These are phyloP conservation scores for Pseudocercospora crystallina DNA, from an alignment of 2,329 filamentous ascomycete genomes.

Conservation along the genomic window DNA sequence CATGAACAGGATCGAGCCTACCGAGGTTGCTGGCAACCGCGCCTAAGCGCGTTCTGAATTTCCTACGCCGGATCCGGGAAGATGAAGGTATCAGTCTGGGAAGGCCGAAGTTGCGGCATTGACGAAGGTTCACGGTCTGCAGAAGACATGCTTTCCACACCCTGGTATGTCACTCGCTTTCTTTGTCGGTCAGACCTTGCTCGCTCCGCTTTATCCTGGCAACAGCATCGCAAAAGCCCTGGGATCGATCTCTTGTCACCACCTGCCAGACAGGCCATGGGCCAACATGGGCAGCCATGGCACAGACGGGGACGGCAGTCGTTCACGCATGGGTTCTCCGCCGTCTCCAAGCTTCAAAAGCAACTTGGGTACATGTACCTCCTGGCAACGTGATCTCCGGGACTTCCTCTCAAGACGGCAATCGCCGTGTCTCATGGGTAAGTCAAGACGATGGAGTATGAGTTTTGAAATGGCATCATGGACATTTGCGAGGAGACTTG, in stretches of 20 bases:
- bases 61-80: no score
- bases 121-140: neutral
- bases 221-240: conserved; percentile 9
- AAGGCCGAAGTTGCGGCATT: conserved; percentile 14
- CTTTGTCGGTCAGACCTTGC: neutral
- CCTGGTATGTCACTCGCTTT: neutral
- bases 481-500: no score
- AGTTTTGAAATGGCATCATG: no score
- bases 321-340: conserved; percentile 19
- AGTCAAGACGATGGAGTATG: no score
- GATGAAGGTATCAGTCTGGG: no score
- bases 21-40: no score
- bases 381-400: no score
- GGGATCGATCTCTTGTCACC: conserved; percentile 9
- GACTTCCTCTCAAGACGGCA: no score
- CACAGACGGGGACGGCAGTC: conserved; percentile 15
- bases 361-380: conserved; percentile 3
- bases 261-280: neutral
- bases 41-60: no score
- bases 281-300: conserved; percentile 6
- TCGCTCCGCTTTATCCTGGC: conserved; percentile 2
- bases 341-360: conserved; percentile 7
- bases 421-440: no score
- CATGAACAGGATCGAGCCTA: no score
- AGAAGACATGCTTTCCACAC: neutral